Base-by-base conservation (phyloP, 176 grass and related monocot genomes). In the Alopecurus myosuroides region DNA sequence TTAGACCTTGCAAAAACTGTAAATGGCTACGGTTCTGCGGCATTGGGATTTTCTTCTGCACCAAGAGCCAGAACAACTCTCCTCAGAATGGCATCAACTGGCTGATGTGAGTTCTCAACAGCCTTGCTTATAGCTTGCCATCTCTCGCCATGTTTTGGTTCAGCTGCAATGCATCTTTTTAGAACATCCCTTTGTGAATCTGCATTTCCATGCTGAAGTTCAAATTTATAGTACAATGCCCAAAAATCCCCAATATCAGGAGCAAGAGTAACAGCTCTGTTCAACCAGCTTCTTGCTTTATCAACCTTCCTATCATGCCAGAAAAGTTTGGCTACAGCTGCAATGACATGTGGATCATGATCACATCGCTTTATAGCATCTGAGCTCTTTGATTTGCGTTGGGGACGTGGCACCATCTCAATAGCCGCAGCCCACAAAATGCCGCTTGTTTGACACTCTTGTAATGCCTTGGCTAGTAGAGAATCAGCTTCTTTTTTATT, bases 171-270 rank as follows among this genome's bases (percentile, higher is more conserved):
- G 68, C 92, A 97, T 82, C 92, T 83, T 88, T 82, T 92, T 60
- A 28, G n/a, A n/a, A 94, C 94, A 53, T 94, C 92, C 76, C 74
- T 97, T 86, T 97, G 94, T 11, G 81, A 84, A 23, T 97, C 94
- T 15, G 82, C 74, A 83, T 72, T 87, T 40, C 92, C 92, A 76
- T 97, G 90, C 77, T 92, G 92, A 66, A 94, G 87, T 88, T 97
- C 94, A 78, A 97, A 97, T 70, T 92, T 97, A 50, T 94, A 91
- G 46, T 90, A 94, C 40, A 92, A 88, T 4, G 87, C 88, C 94
- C 92, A 97, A 72, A 92, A 92, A 63, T 97, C 94, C 61, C 94
- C 94, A 56, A 91, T 57, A 74, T 97, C 92, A 81, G 94, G 94
- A 83, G 82, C 71, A 77, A 92, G 79, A 28, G 92, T 92, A 85